phyloP scores from a whole-genome alignment of 1,139 yeast genomes.

The Zhuliangozyma blackwelliae region DNA sequence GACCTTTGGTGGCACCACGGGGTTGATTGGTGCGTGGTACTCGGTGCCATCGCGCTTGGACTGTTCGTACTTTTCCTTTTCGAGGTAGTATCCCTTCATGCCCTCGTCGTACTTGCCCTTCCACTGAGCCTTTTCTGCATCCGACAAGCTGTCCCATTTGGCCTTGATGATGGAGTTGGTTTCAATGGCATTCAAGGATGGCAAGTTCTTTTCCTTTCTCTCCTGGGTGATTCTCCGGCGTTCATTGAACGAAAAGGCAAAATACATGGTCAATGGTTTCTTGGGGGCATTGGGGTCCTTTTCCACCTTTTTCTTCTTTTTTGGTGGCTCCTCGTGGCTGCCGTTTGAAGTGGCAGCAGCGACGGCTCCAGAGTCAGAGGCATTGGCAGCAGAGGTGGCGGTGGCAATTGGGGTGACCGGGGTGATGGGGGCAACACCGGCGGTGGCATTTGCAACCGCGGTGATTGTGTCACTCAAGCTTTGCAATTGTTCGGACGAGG shows the following conservation, averaged over 20 bases:
- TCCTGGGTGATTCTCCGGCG: slow-evolving; percentile 64
- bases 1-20: slow-evolving; percentile 9
- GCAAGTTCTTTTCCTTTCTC: slow-evolving; percentile 53
- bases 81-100: slow-evolving; percentile 57
- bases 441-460: slow-evolving; percentile 16
- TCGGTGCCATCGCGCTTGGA: slow-evolving; percentile 8
- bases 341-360: slow-evolving; percentile 3
- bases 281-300: slow-evolving; percentile 60
- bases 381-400: slow-evolving; percentile 11
- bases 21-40: slow-evolving; percentile 5
- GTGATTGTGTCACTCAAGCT: slow-evolving; percentile 25
- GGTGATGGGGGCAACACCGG: slow-evolving; percentile 7
- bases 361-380: slow-evolving; percentile 13
- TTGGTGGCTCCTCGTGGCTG: background rate
- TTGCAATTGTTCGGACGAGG: slow-evolving; percentile 25
- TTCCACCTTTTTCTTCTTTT: slow-evolving; percentile 47
- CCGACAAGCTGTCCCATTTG: slow-evolving; percentile 69
- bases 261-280: slow-evolving; percentile 73
- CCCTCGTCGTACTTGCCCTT: slow-evolving; percentile 67
- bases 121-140: slow-evolving; percentile 70
- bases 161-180: slow-evolving; percentile 74
- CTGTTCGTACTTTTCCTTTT: slow-evolving; percentile 58
- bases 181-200: slow-evolving; percentile 67
- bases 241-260: slow-evolving; percentile 66
- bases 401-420: background rate